Evolutionary conservation across 2,329 filamentous ascomycete species (phyloP).

Genomic region (Emergomyces orientalis): DNA sequence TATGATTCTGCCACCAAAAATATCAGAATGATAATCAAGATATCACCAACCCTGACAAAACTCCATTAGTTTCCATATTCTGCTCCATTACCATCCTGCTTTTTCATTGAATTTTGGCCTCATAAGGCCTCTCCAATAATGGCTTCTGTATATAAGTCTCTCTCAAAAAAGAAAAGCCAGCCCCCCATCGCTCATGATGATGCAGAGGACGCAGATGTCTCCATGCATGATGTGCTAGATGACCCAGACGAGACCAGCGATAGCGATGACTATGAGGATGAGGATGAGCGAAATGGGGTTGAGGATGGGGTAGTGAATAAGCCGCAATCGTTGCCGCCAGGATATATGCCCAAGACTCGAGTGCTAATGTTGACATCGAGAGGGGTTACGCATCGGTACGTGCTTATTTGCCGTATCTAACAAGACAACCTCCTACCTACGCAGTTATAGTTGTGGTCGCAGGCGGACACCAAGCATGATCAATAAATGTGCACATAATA

Average conservation of each 20-base stretch:
- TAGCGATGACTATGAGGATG: constrained; percentile 37
- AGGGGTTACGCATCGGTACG: constrained; percentile 78
- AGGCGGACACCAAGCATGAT: not conserved
- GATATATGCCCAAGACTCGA: constrained; percentile 42
- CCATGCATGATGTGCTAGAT: constrained; percentile 15
- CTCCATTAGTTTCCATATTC: not conserved
- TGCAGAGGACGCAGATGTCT: constrained; percentile 11
- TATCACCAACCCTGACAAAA: not conserved
- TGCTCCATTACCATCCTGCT: not conserved
- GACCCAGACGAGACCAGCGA: constrained; percentile 20
- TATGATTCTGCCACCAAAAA: constrained; percentile 3
- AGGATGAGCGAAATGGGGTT: constrained; percentile 47
- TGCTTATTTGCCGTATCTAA: not conserved
- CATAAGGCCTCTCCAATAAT: constrained; percentile 26
- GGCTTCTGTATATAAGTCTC: constrained; percentile 50
- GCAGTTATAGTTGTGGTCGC: not conserved
- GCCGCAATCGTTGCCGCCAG: constrained; percentile 11
- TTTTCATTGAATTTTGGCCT: not conserved
- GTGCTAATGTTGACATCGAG: constrained; percentile 86
- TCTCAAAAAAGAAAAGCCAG: constrained; percentile 31
- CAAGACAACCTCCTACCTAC: not conserved
- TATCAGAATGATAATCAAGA: not conserved
- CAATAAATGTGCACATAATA: not conserved
- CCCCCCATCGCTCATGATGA: constrained; percentile 9
- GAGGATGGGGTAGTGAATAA: constrained; percentile 14